Percentiles rank a stretch among this genome's conserved stretches.
phyloP scores from a whole-genome alignment of 2,329 filamentous ascomycete species.

The Pseudogymnoascus sp. region DNA sequence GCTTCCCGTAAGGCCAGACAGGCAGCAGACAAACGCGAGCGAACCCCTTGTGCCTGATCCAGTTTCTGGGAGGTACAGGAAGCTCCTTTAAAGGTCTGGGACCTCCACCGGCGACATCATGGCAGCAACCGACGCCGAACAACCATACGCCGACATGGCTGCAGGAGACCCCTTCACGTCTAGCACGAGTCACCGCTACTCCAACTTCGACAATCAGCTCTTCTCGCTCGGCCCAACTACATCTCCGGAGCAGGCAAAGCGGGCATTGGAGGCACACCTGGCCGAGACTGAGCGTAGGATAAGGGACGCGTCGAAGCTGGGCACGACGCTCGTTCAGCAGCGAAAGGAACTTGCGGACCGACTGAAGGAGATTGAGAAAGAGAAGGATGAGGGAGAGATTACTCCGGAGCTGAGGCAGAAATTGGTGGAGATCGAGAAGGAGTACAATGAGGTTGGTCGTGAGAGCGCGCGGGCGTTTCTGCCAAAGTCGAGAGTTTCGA shows the following conservation, averaged over 20 bases:
- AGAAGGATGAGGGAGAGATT: constrained; percentile 68
- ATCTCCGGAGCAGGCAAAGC: constrained; percentile 79
- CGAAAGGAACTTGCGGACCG: constrained; percentile 74
- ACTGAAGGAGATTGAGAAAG: constrained; percentile 73
- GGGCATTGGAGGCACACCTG: constrained; percentile 82
- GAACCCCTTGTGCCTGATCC: neutral
- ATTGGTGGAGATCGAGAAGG: constrained; percentile 79
- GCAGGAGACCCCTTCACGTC: constrained; percentile 7
- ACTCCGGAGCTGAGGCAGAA: constrained; percentile 74
- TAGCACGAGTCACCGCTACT: constrained; percentile 56
- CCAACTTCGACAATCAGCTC: constrained; percentile 70
- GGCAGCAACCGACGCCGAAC: constrained; percentile 4
- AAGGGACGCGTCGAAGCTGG: constrained; percentile 82
- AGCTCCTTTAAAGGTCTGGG: neutral
- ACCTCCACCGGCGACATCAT: constrained; percentile 1
- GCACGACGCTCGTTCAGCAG: constrained; percentile 80
- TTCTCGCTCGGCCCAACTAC: constrained; percentile 68
- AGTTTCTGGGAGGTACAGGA: constrained; percentile 5
- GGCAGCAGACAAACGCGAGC: constrained; percentile 1
- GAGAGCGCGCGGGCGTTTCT: constrained; percentile 86
- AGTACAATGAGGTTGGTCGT: constrained; percentile 87
- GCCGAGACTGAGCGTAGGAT: constrained; percentile 87
- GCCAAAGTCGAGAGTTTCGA: constrained; percentile 72
- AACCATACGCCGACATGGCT: constrained; percentile 4
- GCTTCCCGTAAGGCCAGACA: constrained; percentile 4